Percentiles rank a stretch among this genome's conserved stretches.
These are phyloP conservation scores for Geoglossum cookeanum DNA, from an alignment of 2,329 filamentous ascomycete genomes.

Conservation along the genomic window DNA sequence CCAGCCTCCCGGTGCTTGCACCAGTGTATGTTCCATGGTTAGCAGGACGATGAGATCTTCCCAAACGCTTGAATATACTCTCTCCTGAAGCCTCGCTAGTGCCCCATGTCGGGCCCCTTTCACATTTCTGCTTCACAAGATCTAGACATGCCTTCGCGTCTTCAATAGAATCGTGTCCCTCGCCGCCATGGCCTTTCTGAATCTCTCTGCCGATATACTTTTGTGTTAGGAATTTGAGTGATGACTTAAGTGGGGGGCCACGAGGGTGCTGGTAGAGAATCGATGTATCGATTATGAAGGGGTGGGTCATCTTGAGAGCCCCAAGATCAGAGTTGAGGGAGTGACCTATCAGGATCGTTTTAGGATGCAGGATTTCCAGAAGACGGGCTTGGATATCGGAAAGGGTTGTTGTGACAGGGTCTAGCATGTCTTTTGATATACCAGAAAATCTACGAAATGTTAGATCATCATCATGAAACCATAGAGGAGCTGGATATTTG, in stretches of 20 bases:
- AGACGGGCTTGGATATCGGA: conserved; percentile 65
- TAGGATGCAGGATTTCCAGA: conserved; percentile 49
- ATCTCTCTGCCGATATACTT: conserved; percentile 78
- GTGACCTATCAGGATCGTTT: conserved; percentile 59
- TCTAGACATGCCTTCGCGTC: conserved; percentile 84
- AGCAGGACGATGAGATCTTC: conserved; percentile 25
- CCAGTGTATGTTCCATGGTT: conserved; percentile 34
- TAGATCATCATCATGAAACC: background rate
- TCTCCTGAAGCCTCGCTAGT: conserved; percentile 61
- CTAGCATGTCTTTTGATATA: conserved; percentile 73
- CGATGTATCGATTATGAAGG: conserved; percentile 82
- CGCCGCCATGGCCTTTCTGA: conserved; percentile 51
- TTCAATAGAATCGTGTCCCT: conserved; percentile 81
- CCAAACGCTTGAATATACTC: conserved; percentile 73
- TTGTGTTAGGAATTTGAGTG: conserved; percentile 72
- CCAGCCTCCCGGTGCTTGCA: conserved; percentile 37
- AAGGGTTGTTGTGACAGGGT: conserved; percentile 65
- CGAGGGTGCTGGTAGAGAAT: conserved; percentile 80
- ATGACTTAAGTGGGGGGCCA: conserved; percentile 75
- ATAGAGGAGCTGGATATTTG: background rate
- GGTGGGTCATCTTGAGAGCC: conserved; percentile 71
- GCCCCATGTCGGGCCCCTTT: conserved; percentile 77
- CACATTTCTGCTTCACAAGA: conserved; percentile 86
- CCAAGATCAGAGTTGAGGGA: conserved; percentile 69
- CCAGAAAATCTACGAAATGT: conserved; percentile 46